Percentiles rank a stretch among this genome's conserved stretches.
Evolutionary conservation across 1,139 yeast species (phyloP).

Genomic region (Scheffersomyces titani): DNA sequence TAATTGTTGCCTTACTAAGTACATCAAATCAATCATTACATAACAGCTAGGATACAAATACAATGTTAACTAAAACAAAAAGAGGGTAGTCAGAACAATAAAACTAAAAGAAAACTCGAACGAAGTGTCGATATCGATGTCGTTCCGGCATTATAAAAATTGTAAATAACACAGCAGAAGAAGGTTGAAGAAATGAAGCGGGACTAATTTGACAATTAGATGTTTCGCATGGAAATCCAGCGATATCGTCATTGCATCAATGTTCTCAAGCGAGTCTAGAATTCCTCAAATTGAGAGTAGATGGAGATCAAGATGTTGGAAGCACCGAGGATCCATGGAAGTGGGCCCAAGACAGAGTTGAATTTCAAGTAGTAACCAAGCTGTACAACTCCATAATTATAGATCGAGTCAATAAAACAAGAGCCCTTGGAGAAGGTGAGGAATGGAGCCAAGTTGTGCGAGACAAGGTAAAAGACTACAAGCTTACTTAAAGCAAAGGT

Average conservation of each 20-base stretch:
- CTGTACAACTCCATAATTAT: slow-evolving; percentile 37
- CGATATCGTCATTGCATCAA: not conserved
- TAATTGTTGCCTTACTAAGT: not conserved
- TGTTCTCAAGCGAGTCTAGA: slow-evolving; percentile 5
- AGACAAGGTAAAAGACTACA: slow-evolving; percentile 45
- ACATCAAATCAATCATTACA: slow-evolving; percentile 2
- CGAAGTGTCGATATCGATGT: not conserved
- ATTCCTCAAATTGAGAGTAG: slow-evolving; percentile 43
- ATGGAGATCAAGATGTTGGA: slow-evolving; percentile 52
- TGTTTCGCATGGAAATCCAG: not conserved
- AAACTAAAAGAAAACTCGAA: not conserved
- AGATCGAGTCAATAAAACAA: slow-evolving; percentile 27
- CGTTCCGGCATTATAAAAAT: slow-evolving; percentile 1
- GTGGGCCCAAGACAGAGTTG: slow-evolving; percentile 41
- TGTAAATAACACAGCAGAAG: slow-evolving; percentile 7
- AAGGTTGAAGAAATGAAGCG: slow-evolving; percentile 8
- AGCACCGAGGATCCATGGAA: slow-evolving; percentile 49
- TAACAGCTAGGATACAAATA: slow-evolving; percentile 2
- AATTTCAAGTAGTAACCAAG: slow-evolving; percentile 40
- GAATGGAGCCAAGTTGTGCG: slow-evolving; percentile 21
- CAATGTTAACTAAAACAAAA: slow-evolving; percentile 6
- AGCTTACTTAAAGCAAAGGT: slow-evolving; percentile 55
- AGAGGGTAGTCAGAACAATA: not conserved
- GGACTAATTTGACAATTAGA: not conserved
- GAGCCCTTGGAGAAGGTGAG: not conserved